Percentiles rank a stretch among this genome's conserved stretches.
Conservation (phyloP, 2,329 filamentous ascomycete species). For the Ceratocystis albifundus region DNA sequence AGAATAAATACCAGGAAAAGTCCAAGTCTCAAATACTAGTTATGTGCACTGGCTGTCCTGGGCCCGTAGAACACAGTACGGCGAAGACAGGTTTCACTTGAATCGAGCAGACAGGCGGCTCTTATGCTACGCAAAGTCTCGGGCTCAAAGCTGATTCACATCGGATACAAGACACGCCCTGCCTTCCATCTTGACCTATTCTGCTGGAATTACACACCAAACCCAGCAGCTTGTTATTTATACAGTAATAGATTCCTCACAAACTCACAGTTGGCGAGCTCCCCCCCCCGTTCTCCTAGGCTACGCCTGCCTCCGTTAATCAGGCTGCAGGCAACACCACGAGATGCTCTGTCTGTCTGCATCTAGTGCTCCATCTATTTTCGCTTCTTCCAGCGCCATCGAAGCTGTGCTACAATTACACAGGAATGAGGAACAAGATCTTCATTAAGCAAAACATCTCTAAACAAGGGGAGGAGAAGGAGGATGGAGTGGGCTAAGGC, state of each 20-base stretch:
- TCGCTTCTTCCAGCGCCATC: constrained; percentile 19
- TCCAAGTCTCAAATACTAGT: background rate
- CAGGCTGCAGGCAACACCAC: background rate
- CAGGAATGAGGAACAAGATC: background rate
- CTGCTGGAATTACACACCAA: background rate
- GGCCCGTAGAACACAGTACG: background rate
- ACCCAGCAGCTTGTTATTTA: background rate
- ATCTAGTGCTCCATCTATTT: constrained; percentile 12
- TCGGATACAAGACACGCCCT: background rate
- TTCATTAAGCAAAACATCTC: constrained; percentile 4
- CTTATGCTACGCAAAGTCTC: background rate
- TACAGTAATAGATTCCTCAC: background rate
- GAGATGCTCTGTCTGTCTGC: background rate
- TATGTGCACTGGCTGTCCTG: background rate
- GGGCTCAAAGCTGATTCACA: background rate
- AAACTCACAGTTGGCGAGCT: background rate
- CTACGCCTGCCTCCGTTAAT: background rate
- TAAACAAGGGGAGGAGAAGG: background rate
- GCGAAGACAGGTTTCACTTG: constrained; percentile 1
- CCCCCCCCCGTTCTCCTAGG: background rate
- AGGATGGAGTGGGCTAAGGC: background rate
- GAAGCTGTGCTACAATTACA: constrained; percentile 16
- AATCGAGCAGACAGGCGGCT: background rate
- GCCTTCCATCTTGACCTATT: background rate
- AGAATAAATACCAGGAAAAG: background rate